phyloP scores from a whole-genome alignment of 2,329 filamentous ascomycete species.

The Colletotrichum caudatum region DNA sequence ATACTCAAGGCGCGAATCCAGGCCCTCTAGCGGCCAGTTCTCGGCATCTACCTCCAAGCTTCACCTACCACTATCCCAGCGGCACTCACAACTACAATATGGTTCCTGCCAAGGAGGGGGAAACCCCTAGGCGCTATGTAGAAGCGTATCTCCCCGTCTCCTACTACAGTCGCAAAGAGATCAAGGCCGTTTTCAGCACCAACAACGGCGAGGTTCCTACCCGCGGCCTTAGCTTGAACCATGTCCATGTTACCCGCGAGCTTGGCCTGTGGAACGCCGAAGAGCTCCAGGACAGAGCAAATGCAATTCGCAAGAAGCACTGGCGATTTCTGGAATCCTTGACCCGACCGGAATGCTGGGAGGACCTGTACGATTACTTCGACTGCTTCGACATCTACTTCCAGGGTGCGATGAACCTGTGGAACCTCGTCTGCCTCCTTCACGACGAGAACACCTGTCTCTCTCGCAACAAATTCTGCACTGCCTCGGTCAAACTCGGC shows the following conservation, averaged over 20 bases:
- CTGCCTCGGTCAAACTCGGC: conserved; percentile 48
- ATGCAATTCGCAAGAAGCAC: conserved; percentile 53
- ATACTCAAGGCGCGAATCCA: not conserved
- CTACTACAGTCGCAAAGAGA: conserved; percentile 52
- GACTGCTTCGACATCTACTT: conserved; percentile 61
- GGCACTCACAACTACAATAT: conserved; percentile 54
- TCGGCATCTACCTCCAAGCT: conserved; percentile 40
- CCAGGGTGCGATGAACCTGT: conserved; percentile 62
- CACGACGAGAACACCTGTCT: conserved; percentile 56
- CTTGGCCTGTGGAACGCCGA: conserved; percentile 55
- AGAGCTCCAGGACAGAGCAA: conserved; percentile 55
- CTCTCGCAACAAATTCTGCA: conserved; percentile 45
- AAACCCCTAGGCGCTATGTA: conserved; percentile 47
- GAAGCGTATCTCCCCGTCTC: conserved; percentile 52
- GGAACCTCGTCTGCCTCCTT: conserved; percentile 58
- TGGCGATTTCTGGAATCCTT: conserved; percentile 54
- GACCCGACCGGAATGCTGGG: conserved; percentile 49
- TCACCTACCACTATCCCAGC: conserved; percentile 50
- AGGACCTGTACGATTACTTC: conserved; percentile 61
- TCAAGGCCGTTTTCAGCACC: conserved; percentile 57
- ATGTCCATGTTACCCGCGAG: conserved; percentile 47
- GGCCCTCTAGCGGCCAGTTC: not conserved
- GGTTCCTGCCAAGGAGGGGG: conserved; percentile 45
- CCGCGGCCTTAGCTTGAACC: conserved; percentile 45
- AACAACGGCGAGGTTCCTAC: conserved; percentile 47